These are phyloP conservation scores for Entomophthora muscae DNA, from an alignment of 371 early-diverging fungal species.

Conservation along the genomic window DNA sequence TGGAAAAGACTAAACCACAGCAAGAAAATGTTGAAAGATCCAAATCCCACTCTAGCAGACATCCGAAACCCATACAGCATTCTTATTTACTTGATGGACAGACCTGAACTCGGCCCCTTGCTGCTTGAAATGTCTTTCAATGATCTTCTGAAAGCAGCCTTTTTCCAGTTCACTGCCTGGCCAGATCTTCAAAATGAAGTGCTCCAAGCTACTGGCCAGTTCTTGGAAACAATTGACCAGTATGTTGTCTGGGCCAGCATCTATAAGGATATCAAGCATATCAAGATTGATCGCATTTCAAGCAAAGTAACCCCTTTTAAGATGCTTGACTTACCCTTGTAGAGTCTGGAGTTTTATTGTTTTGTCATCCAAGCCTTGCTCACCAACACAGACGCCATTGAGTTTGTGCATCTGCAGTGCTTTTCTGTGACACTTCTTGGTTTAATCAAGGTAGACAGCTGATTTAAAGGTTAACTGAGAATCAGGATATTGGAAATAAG, in stretches of 20 bases:
- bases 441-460: background rate
- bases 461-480: background rate
- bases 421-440: background rate
- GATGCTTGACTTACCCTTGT: background rate
- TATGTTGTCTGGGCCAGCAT: slow-evolving; percentile 2
- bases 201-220: background rate
- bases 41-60: slow-evolving; percentile 18
- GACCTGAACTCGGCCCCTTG: slow-evolving; percentile 61
- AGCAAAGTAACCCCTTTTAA: background rate
- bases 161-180: background rate
- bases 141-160: background rate
- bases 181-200: background rate
- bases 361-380: background rate
- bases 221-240: slow-evolving; percentile 4
- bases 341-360: background rate
- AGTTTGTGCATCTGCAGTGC: slow-evolving; percentile 4
- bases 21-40: background rate
- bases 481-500: background rate
- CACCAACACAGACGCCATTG: background rate
- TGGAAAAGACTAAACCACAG: background rate
- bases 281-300: background rate
- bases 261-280: background rate
- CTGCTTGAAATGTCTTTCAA: slow-evolving; percentile 35
- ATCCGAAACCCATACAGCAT: slow-evolving; percentile 58
- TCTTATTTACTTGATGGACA: slow-evolving; percentile 70